Base-by-base conservation (phyloP, 2,329 filamentous ascomycete genomes). In the Bipolaris cookei region DNA sequence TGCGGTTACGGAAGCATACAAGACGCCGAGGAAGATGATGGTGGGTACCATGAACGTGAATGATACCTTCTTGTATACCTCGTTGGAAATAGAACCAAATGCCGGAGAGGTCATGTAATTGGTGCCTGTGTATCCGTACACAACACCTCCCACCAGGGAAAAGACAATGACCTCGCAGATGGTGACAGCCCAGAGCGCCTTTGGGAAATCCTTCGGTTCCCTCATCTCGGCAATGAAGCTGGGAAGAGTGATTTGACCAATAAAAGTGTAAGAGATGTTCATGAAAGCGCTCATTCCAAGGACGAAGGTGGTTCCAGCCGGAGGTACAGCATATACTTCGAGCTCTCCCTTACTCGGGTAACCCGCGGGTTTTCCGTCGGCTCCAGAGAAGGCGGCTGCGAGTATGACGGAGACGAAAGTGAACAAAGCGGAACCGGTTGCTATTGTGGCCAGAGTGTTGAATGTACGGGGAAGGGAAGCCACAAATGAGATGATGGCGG, bases 31-130 rank as follows among this genome's bases (percentile, higher is more conserved):
- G 80, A 97, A 97, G 71, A 97, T 92, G 63, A 97, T 84, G 0
- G 93, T 97, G 0, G 93, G 93, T 30, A 97, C 90, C 92, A 97
- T 97, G 80, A 97, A 96, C 11, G 90, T 92, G 77, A 96, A 97
- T 0, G 91, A 86, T 2, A 95, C 84, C 80, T 97, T 97, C 80
- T 95, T 92, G 79, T 89, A 95, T 1, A 89, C 63, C 18, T 85
- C 81, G 44, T 90, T 86, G 39, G 89, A 83, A 20, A 97, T 81
- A 1, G 91, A 93, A 10, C 92, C 92, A 66, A 97, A 97, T 0
- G 93, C 93, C 0, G 93, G 93, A 0, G 90, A 82, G 0, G 89
- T 93, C 79, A 92, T 91, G 81, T 97, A 97, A 72, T 96, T 89
- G 51, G 89, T 93, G 46, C 93, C 93, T 0, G 90, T 92, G 74